phyloP scores from a whole-genome alignment of 1,139 yeast species.

The Zygoascus hellenicus region DNA sequence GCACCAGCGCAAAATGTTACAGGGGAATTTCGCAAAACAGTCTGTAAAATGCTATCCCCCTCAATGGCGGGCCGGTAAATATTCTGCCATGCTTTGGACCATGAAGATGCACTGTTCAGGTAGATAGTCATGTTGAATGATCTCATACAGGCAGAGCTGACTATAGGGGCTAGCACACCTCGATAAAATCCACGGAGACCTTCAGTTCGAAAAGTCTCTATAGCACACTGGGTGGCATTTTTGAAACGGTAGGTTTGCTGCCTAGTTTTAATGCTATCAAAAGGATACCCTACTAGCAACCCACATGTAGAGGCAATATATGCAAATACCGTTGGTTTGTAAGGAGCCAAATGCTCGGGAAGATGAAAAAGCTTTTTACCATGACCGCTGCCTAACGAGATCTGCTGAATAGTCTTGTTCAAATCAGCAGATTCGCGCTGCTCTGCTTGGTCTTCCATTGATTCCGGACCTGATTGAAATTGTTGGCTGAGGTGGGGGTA shows the following conservation, averaged over 20 bases:
- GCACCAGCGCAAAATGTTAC: constrained; percentile 62
- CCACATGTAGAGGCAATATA: constrained; percentile 59
- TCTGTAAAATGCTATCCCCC: constrained; percentile 13
- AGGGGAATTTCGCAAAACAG: constrained; percentile 51
- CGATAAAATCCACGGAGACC: constrained; percentile 70
- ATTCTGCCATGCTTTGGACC: constrained; percentile 23
- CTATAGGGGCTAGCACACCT: constrained; percentile 35
- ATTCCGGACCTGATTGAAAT: too few species aligned
- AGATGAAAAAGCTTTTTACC: constrained; percentile 26
- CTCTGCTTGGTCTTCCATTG: not conserved
- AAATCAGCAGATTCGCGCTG: constrained; percentile 1
- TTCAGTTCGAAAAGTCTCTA: constrained; percentile 51
- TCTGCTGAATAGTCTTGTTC: constrained; percentile 6
- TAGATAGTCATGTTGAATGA: constrained; percentile 55
- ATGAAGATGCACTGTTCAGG: constrained; percentile 48
- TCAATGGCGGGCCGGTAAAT: constrained; percentile 20
- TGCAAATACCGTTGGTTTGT: constrained; percentile 54
- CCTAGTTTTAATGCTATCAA: constrained; percentile 79
- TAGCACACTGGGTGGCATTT: constrained; percentile 54
- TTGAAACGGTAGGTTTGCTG: constrained; percentile 72
- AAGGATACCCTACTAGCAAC: constrained; percentile 72
- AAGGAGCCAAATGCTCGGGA: constrained; percentile 50
- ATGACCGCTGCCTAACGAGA: constrained; percentile 9
- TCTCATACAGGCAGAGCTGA: constrained; percentile 26
- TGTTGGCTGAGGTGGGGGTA: too few species aligned